A percentile compares a stretch with the other conserved stretches of the same genome.
Conservation (phyloP, 2,329 filamentous ascomycete genomes). For the Stagonosporopsis chrysanthemi region DNA sequence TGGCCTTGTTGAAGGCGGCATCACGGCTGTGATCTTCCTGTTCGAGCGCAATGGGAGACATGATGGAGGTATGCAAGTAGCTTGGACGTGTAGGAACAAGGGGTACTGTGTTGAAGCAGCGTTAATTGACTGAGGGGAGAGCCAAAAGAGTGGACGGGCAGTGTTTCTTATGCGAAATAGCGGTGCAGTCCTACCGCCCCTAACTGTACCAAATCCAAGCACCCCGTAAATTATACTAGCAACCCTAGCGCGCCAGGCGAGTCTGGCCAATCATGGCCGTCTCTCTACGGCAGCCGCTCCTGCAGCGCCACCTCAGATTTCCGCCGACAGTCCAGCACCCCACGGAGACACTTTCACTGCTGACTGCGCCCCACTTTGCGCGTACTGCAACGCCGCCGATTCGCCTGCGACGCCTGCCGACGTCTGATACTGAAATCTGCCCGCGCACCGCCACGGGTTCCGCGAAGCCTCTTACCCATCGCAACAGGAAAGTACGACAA, state of each 20-base stretch:
- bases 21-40: constrained; percentile 83
- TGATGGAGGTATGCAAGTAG: constrained; percentile 42
- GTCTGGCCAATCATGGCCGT: constrained; percentile 6
- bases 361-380: constrained; percentile 15
- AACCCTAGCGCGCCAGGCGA: background rate
- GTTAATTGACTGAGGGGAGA: constrained; percentile 28
- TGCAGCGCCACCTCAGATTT: constrained; percentile 11
- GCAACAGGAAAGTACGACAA: constrained; percentile 8
- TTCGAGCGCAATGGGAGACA: constrained; percentile 71
- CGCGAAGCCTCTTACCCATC: background rate
- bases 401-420: constrained; percentile 1
- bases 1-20: constrained; percentile 87
- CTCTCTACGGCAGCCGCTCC: constrained; percentile 15
- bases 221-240: constrained; percentile 16
- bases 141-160: constrained; percentile 24
- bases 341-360: constrained; percentile 14
- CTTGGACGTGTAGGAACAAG: constrained; percentile 10
- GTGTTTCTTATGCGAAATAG: constrained; percentile 32
- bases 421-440: background rate
- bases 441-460: background rate
- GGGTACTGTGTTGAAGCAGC: constrained; percentile 21
- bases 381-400: constrained; percentile 15
- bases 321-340: constrained; percentile 16
- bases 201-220: constrained; percentile 6
- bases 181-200: constrained; percentile 35